Evolutionary conservation across 768 basidiomycete genomes (phyloP), one percentile per base, ranked within the genome.

Genomic region (Pleurotus platypus): DNA sequence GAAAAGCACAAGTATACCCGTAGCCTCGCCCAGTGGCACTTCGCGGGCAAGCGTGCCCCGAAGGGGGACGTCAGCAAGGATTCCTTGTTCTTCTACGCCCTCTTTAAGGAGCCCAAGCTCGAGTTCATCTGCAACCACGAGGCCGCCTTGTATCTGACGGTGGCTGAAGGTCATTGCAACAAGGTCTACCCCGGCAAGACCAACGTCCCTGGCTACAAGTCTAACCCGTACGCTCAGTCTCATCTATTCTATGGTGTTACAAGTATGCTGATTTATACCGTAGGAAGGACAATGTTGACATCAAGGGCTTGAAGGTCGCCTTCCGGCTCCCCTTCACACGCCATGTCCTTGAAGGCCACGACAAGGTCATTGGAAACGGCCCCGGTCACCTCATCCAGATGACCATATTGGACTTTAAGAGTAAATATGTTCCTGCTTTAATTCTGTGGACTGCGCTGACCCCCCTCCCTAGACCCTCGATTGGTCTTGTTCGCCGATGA

Each of bases 51-150:
- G 20, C 49, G 50, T 42, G 42, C 48, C n/a, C 46, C 54, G 27
- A 62, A 61, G 43, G 57, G 50, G 30, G 46, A 46, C n/a, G 50
- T 46, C 43, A 16, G 24, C 43, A 58, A 61, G 38, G 60, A 62
- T 11, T 58, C 57, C 35, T 40, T 61, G 46, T 42, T 59, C 46
- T 66, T 66, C 54, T 58, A 26, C 56, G 59, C 59, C 26, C 46
- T 51, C 46, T 66, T 66, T 37, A 49, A 39, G 40, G 46, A 61
- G 38, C 65, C 65, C 8, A 58, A 57, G 26, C 56, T 66, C 26
- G 59, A 64, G 45, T 61, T 66, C 55, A 63, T 64, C 57, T 66
- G 65, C 49, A 66, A 66, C 58, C 64, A 66, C 57, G 65, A 66
- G 49, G 57, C 54, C 9, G 58, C 61, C 18, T 57, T 66, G 20